A percentile compares a stretch with the other conserved stretches of the same genome.
Conservation (phyloP, 495 filamentous ascomycete species). For the Sordaria brevicollis region DNA sequence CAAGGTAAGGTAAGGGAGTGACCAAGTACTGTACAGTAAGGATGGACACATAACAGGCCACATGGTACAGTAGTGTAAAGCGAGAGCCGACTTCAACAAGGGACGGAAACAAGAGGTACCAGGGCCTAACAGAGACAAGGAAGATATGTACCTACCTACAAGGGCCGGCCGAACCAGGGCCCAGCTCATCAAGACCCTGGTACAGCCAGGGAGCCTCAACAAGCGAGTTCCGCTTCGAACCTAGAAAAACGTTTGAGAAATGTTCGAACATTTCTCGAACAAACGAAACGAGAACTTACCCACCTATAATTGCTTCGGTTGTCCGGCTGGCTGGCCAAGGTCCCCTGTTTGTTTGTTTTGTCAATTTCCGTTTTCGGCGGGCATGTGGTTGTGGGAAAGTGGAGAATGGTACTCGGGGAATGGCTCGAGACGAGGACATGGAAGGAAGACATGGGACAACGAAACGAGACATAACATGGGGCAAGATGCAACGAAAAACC, state of each 20-base stretch:
- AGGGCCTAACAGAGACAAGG: no score
- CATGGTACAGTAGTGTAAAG: no score
- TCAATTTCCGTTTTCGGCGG: background rate
- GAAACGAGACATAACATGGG: background rate
- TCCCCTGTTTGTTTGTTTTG: background rate
- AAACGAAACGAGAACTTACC: background rate
- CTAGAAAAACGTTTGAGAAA: background rate
- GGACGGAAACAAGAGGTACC: background rate
- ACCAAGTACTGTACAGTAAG: no score
- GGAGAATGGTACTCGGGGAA: background rate
- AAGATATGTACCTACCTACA: no score
- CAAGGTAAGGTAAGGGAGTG: no score
- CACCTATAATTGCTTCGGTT: background rate
- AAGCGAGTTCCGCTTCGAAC: no score
- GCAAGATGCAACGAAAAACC: no score
- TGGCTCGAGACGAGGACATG: background rate
- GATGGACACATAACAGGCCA: no score
- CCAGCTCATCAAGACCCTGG: background rate
- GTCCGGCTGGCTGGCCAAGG: background rate
- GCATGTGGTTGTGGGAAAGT: background rate
- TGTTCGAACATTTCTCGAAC: no score
- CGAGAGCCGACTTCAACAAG: background rate
- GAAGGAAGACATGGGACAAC: background rate
- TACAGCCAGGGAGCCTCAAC: no score
- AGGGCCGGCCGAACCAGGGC: background rate